These are phyloP conservation scores for Paracorniculantispora psalliotae DNA, from an alignment of 2,329 filamentous ascomycete species.

Conservation along the genomic window DNA sequence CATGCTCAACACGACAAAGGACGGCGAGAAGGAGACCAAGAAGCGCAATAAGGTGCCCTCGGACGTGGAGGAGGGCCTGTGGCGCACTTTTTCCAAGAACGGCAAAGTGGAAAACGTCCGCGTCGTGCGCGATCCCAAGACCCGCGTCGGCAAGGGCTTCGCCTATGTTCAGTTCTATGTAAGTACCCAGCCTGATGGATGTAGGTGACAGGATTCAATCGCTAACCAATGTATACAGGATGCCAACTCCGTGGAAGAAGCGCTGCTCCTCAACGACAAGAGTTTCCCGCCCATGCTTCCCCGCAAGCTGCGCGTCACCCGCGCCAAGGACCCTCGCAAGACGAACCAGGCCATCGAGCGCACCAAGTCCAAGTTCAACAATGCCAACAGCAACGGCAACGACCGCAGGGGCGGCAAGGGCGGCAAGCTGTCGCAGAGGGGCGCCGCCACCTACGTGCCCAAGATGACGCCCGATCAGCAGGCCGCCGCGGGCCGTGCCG, in stretches of 20 bases:
- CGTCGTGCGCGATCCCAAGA: constrained; percentile 82
- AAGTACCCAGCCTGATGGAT: constrained; percentile 25
- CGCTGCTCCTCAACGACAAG: constrained; percentile 81
- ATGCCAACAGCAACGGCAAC: constrained; percentile 31
- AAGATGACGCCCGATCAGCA: constrained; percentile 67
- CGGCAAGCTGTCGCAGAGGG: constrained; percentile 17
- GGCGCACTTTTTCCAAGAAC: constrained; percentile 68
- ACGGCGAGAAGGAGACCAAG: constrained; percentile 63
- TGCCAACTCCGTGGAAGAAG: constrained; percentile 82
- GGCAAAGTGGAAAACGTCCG: constrained; percentile 90
- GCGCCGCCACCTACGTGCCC: constrained; percentile 53
- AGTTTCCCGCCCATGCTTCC: constrained; percentile 94
- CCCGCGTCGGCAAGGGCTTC: constrained; percentile 91
- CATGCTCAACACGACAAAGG: constrained; percentile 58
- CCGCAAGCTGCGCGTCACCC: constrained; percentile 75
- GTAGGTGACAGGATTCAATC: no score
- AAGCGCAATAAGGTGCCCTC: constrained; percentile 70
- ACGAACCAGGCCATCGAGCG: constrained; percentile 44
- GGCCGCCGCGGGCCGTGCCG: constrained; percentile 67
- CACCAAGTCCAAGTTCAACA: constrained; percentile 27
- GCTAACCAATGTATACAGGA: constrained; percentile 47
- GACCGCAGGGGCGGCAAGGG: constrained; percentile 29
- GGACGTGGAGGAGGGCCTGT: constrained; percentile 89
- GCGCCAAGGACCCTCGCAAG: constrained; percentile 71
- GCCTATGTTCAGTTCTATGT: constrained; percentile 94